Evolutionary conservation across 1,139 yeast genomes (phyloP), one percentile per base, ranked within the genome.

Genomic region (Saccharomyces uvarum): DNA sequence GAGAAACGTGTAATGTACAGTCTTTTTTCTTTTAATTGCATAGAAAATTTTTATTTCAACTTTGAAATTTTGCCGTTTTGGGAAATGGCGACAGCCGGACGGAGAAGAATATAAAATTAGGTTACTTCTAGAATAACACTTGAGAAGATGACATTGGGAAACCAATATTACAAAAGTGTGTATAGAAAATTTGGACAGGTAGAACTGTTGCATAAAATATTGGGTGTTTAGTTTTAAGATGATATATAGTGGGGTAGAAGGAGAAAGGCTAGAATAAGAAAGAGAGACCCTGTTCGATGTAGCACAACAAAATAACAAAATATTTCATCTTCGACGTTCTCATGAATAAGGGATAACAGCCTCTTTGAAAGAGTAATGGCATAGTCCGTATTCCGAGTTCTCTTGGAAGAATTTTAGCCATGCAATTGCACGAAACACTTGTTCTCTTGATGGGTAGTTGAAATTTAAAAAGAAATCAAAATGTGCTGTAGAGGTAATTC

Each of bases 391-490:
- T 24, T 24, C 6, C 26, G 26, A 24, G 26, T 24, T 24, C 26
- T 24, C 24, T 24, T 24, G 26, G 26, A 24, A 24, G 26, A 4
- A 24, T 4, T 6, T 5, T 24, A 24, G 26, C 26, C 6, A 24
- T 4, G 6, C 5, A 61, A 48, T 61, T 63, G 48, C 63, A 61
- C 56, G 65, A 63, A 29, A 61, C 65, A 56, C 63, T 63, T 31
- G 65, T 61, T 57, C 63, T 63, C 38, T 61, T 58, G 28, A 61
- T 48, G 8, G 60, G 56, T 53, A 59, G 63, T 50, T 61, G 63
- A 3, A 63, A 61, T 54, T 61, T 62, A 61, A 50, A 57, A 61
- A 61, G 57, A 61, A 61, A 54, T 61, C 65, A 48, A 61, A 61
- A 48, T 61, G 65, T 26, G 63, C 65, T 5, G 58, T 50, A 2